These are phyloP conservation scores for Neocallimastix lanati DNA, from an alignment of 192 early-diverging fungal species.

Conservation along the genomic window DNA sequence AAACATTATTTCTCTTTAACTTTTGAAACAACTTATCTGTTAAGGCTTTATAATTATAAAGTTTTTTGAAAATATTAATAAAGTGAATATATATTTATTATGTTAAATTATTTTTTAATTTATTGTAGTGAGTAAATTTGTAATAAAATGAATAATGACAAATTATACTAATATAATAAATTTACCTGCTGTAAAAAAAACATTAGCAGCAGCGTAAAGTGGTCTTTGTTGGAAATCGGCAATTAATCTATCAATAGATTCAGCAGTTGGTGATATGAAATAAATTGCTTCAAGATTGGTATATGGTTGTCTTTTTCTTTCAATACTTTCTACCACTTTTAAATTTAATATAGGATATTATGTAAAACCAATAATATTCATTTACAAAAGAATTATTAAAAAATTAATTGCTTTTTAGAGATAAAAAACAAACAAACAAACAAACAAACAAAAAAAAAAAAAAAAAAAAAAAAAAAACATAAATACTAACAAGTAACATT, in stretches of 20 bases:
- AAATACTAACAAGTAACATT: conserved; percentile 46
- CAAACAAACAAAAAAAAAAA: too few relatives aligned
- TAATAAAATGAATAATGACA: too few relatives aligned
- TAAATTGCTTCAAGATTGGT: conserved; percentile 40
- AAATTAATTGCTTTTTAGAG: too few relatives aligned
- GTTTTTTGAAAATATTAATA: too few relatives aligned
- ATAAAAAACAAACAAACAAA: too few relatives aligned
- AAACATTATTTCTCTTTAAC: conserved; percentile 29
- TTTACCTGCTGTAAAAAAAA: conserved; percentile 22
- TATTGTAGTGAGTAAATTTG: too few relatives aligned
- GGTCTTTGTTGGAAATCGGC: conserved; percentile 28
- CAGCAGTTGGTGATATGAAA: conserved; percentile 23
- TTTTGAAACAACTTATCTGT: conserved; percentile 38
- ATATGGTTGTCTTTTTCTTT: conserved; percentile 22
- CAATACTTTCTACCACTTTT: conserved; percentile 37
- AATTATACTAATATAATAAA: too few relatives aligned
- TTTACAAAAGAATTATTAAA: too few relatives aligned
- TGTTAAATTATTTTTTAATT: too few relatives aligned
- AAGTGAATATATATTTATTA: too few relatives aligned
- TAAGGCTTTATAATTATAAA: conserved; percentile 19
- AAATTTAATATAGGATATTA: too few relatives aligned
- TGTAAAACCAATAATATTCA: too few relatives aligned
- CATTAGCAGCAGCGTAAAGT: conserved; percentile 31
- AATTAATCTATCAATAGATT: conserved; percentile 19
- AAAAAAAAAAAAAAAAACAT: background rate